These are phyloP conservation scores for Anthostomella pinea DNA, from an alignment of 2,329 filamentous ascomycete genomes.

Conservation along the genomic window DNA sequence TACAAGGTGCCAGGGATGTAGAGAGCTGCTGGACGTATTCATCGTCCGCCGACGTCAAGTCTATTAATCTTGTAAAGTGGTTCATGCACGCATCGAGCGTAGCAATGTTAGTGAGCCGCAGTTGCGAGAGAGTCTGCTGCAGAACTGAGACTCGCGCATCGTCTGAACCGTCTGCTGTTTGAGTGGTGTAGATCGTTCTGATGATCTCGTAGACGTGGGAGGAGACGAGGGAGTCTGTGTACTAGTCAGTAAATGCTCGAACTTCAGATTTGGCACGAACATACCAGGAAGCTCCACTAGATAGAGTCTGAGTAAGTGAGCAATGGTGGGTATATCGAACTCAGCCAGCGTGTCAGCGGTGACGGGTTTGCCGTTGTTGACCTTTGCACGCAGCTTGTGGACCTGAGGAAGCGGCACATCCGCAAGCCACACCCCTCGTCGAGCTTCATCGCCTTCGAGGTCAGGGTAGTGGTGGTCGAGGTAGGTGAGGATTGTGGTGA, in stretches of 20 bases:
- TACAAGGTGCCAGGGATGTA: constrained; percentile 73
- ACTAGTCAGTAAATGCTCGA: constrained; percentile 24
- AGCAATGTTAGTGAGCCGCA: constrained; percentile 94
- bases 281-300: constrained; percentile 88
- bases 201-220: constrained; percentile 99
- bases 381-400: constrained; percentile 74
- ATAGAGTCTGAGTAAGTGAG: constrained; percentile 89
- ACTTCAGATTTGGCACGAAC: constrained; percentile 29
- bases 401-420: constrained; percentile 84
- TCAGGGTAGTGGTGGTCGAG: constrained; percentile 97
- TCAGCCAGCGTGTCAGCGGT: constrained; percentile 74
- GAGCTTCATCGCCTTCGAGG: constrained; percentile 90
- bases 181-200: constrained; percentile 90
- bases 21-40: constrained; percentile 74
- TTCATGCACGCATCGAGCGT: constrained; percentile 98
- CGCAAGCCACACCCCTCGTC: constrained; percentile 88
- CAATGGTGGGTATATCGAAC: constrained; percentile 92
- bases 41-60: constrained; percentile 94
- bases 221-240: constrained; percentile 88
- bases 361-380: constrained; percentile 86
- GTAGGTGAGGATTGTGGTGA: constrained; percentile 92
- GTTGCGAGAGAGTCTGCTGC: constrained; percentile 91
- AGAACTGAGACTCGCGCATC: constrained; percentile 82
- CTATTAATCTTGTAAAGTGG: constrained; percentile 94
- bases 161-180: constrained; percentile 72